A percentile compares a stretch with the other conserved stretches of the same genome.
phyloP scores from a whole-genome alignment of 2,329 filamentous ascomycete genomes.

The Trichoderma sp. region DNA sequence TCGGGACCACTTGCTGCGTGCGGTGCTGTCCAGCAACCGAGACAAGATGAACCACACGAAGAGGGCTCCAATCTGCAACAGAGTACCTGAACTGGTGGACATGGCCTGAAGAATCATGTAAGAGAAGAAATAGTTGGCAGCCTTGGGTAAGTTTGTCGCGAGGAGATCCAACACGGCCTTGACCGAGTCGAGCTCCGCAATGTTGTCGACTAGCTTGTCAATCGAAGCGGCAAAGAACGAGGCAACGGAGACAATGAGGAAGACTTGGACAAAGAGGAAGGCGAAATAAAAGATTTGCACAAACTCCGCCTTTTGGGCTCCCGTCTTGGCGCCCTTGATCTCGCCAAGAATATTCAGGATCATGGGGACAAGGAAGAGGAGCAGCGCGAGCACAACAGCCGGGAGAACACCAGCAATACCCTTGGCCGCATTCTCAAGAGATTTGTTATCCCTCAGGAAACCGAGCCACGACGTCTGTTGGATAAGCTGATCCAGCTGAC shows the following conservation, averaged over 20 bases:
- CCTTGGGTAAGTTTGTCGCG: conserved; percentile 75
- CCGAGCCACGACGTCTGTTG: conserved; percentile 62
- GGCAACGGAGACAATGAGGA: conserved; percentile 86
- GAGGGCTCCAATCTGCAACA: conserved; percentile 79
- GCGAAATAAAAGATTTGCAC: conserved; percentile 91
- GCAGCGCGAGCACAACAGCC: conserved; percentile 68
- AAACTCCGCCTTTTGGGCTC: conserved; percentile 71
- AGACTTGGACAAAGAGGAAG: conserved; percentile 92
- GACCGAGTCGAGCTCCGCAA: conserved; percentile 50
- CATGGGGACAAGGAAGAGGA: conserved; percentile 78
- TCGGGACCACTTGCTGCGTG: conserved; percentile 75
- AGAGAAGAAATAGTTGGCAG: conserved; percentile 96
- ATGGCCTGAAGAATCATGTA: conserved; percentile 96
- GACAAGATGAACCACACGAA: conserved; percentile 78
- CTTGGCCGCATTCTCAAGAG: conserved; percentile 59
- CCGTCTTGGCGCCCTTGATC: conserved; percentile 78
- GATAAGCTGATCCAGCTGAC: conserved; percentile 71
- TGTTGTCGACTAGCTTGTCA: conserved; percentile 55
- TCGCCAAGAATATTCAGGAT: conserved; percentile 70
- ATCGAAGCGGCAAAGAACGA: conserved; percentile 66
- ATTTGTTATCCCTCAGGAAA: conserved; percentile 61
- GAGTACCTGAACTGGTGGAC: conserved; percentile 82
- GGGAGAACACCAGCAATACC: conserved; percentile 82
- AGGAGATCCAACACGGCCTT: conserved; percentile 66
- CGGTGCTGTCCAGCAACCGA: conserved; percentile 78